A percentile compares a stretch with the other conserved stretches of the same genome.
phyloP scores from a whole-genome alignment of 1,284 basidiomycete genomes.

The Athelia psychrophila region DNA sequence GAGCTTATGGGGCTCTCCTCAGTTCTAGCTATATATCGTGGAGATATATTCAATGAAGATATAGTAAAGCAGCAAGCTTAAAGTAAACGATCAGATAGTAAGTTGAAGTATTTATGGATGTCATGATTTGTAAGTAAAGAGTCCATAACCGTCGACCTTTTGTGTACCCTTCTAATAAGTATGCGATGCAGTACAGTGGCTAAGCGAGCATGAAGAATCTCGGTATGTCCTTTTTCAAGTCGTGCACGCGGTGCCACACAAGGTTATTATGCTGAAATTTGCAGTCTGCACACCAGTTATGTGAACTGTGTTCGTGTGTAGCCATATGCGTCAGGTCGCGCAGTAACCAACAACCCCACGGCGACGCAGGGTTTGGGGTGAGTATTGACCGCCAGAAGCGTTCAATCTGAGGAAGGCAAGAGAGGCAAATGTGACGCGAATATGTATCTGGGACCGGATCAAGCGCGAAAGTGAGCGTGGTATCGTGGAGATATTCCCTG shows the following conservation, averaged over 20 bases:
- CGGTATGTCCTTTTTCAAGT: neutral
- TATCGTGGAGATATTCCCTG: conserved; percentile 26
- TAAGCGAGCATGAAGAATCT: neutral
- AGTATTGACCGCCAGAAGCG: conserved; percentile 18
- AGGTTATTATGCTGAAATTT: neutral
- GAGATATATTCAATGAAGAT: neutral
- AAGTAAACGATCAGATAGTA: no score
- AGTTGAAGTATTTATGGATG: no score
- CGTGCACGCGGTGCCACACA: neutral
- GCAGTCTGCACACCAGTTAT: neutral
- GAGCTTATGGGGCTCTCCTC: no score
- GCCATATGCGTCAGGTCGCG: conserved; percentile 18
- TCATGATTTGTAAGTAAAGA: neutral
- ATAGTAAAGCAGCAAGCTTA: neutral
- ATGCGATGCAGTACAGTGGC: neutral
- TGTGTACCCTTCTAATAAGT: neutral
- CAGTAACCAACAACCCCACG: conserved; percentile 22
- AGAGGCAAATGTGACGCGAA: conserved; percentile 10
- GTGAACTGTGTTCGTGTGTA: neutral
- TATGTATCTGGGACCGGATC: conserved; percentile 15
- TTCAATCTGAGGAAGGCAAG: conserved; percentile 7
- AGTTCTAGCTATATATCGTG: neutral
- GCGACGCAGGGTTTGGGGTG: conserved; percentile 12
- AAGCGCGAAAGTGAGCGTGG: conserved; percentile 16
- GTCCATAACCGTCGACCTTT: neutral